Conservation (phyloP, 2,329 filamentous ascomycete genomes). For the Ceratocystis colombiana region DNA sequence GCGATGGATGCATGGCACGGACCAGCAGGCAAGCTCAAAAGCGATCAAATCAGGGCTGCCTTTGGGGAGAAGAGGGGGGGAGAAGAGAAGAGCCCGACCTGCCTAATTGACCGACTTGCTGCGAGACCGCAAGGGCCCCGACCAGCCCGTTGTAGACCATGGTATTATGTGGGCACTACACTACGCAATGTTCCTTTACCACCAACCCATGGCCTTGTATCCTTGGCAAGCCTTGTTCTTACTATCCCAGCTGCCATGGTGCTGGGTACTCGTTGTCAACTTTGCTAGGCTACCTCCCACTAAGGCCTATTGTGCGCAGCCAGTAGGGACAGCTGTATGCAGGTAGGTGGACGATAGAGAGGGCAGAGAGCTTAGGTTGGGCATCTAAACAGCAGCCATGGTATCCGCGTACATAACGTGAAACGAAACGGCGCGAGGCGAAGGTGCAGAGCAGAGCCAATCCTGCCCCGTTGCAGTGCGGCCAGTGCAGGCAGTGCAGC, state of each 20-base stretch:
- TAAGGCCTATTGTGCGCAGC: background rate
- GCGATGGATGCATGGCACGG: background rate
- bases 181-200: too few species aligned
- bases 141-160: too few species aligned
- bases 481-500: background rate
- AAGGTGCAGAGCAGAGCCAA: background rate
- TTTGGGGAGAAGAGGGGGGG: background rate
- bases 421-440: background rate
- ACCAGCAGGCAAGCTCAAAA: background rate
- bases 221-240: too few species aligned
- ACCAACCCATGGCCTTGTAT: too few species aligned
- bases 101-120: background rate
- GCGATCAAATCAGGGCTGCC: background rate
- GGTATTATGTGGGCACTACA: too few species aligned
- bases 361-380: background rate
- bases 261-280: background rate
- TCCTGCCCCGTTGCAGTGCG: background rate
- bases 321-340: background rate
- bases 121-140: too few species aligned
- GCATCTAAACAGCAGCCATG: background rate
- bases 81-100: too few species aligned
- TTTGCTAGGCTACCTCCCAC: background rate
- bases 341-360: background rate
- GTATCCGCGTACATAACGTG: background rate
- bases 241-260: background rate